Conservation (phyloP, 2,329 filamentous ascomycete species). For the Alternaria burnsii region DNA sequence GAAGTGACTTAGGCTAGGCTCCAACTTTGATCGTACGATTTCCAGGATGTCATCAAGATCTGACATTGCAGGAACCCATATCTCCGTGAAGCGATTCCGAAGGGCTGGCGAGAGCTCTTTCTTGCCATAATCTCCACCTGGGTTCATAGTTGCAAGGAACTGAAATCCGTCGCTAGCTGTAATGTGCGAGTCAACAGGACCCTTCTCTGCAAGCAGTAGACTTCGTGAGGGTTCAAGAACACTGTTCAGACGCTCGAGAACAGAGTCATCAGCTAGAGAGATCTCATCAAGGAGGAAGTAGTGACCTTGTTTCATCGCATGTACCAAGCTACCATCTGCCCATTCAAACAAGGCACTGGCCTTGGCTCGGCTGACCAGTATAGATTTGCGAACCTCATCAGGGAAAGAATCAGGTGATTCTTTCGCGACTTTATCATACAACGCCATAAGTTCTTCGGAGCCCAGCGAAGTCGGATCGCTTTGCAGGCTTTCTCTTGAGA, state of each 20-base stretch:
- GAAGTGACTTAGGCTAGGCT: slow-evolving; percentile 62
- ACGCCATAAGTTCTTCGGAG: slow-evolving; percentile 60
- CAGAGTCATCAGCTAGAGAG: slow-evolving; percentile 95
- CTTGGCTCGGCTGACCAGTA: slow-evolving; percentile 64
- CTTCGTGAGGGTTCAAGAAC: slow-evolving; percentile 89
- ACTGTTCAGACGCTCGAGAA: slow-evolving; percentile 94
- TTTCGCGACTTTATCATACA: slow-evolving; percentile 64
- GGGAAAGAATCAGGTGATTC: slow-evolving; percentile 60
- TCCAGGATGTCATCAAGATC: slow-evolving; percentile 85
- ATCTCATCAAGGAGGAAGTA: slow-evolving; percentile 98
- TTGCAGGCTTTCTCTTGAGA: slow-evolving; percentile 12
- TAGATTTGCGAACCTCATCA: slow-evolving; percentile 45
- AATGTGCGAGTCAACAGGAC: slow-evolving; percentile 81
- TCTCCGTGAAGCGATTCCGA: slow-evolving; percentile 96
- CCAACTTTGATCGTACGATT: slow-evolving; percentile 82
- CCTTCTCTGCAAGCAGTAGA: slow-evolving; percentile 92
- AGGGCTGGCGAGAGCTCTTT: slow-evolving; percentile 94
- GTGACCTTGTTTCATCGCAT: slow-evolving; percentile 88
- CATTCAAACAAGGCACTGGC: slow-evolving; percentile 93
- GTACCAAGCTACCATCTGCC: slow-evolving; percentile 91
- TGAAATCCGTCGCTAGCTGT: slow-evolving; percentile 82
- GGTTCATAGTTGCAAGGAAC: slow-evolving; percentile 99
- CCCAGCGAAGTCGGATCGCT: slow-evolving; percentile 32
- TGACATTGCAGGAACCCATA: slow-evolving; percentile 92
- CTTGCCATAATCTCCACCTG: slow-evolving; percentile 97